Percentiles rank a stretch among this genome's conserved stretches.
These are phyloP conservation scores for Monilinia fructigena DNA, from an alignment of 2,329 filamentous ascomycete genomes.

Conservation along the genomic window DNA sequence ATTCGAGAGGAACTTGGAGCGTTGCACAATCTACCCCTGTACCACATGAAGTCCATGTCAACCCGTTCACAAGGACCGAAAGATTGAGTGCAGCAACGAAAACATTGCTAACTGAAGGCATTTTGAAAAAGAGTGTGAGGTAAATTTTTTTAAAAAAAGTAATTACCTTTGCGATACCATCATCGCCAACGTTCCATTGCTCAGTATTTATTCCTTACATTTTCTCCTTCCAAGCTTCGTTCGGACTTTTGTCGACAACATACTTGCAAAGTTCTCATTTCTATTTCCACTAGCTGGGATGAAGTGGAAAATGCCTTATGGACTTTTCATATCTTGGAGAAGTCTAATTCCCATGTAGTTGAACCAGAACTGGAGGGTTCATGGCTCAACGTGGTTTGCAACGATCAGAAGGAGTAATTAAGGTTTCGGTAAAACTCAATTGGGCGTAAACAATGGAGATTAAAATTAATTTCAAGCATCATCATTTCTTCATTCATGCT, in stretches of 20 bases:
- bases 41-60: slow-evolving; percentile 25
- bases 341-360: not conserved
- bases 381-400: too few species aligned
- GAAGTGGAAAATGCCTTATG: too few species aligned
- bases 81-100: not conserved
- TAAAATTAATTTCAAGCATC: not conserved
- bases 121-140: not conserved
- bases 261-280: not conserved
- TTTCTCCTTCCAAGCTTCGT: not conserved
- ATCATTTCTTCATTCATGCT: not conserved
- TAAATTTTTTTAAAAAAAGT: not conserved
- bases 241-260: not conserved
- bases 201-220: not conserved
- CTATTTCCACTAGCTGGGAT: too few species aligned
- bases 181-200: not conserved
- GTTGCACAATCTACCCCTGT: slow-evolving; percentile 22
- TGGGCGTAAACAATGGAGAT: not conserved
- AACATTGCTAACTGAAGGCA: not conserved
- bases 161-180: not conserved
- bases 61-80: slow-evolving; percentile 7
- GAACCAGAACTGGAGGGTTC: too few species aligned
- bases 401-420: not conserved
- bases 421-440: not conserved
- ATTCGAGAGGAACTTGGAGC: slow-evolving; percentile 26
- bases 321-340: not conserved